These are phyloP conservation scores for Cutaneotrichosporon arboriforme DNA, from an alignment of 1,284 basidiomycete species.

Conservation along the genomic window DNA sequence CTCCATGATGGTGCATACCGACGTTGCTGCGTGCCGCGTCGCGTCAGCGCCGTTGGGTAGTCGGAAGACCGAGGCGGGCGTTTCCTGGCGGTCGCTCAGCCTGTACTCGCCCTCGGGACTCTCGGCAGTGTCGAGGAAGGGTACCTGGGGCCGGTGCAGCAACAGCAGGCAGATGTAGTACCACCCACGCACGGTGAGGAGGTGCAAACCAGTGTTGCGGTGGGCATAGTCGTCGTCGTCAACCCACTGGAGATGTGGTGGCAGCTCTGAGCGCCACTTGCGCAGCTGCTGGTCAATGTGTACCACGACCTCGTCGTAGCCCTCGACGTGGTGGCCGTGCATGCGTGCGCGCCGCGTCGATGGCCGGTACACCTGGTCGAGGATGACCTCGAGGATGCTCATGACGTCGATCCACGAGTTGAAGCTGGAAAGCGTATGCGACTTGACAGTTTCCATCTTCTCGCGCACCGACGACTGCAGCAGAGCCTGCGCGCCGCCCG, in stretches of 20 bases:
- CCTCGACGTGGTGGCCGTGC: constrained; percentile 16
- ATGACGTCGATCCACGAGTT: constrained; percentile 19
- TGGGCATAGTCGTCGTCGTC: constrained; percentile 14
- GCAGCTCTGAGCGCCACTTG: constrained; percentile 13
- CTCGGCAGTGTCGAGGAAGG: constrained; percentile 12
- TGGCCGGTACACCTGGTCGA: constrained; percentile 17
- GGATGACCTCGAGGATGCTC: constrained; percentile 15
- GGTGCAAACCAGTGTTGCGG: constrained; percentile 10
- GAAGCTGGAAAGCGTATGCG: constrained; percentile 13
- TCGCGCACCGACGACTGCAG: constrained; percentile 5
- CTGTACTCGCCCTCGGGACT: constrained; percentile 1
- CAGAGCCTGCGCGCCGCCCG: constrained; percentile 9
- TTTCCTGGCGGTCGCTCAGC: background rate
- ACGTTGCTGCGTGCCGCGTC: constrained; percentile 9
- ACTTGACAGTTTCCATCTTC: constrained; percentile 14
- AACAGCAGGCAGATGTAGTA: constrained; percentile 17
- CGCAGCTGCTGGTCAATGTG: constrained; percentile 15
- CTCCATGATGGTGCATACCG: constrained; percentile 18
- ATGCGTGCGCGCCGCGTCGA: constrained; percentile 16
- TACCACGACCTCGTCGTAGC: constrained; percentile 17
- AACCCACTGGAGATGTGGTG: constrained; percentile 16
- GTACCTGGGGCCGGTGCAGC: constrained; percentile 19
- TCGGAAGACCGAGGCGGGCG: background rate
- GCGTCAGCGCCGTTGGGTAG: constrained; percentile 11
- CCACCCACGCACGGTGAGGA: constrained; percentile 16